These are phyloP conservation scores for Magnaporthales sp. DNA, from an alignment of 2,329 filamentous ascomycete species.

Conservation along the genomic window DNA sequence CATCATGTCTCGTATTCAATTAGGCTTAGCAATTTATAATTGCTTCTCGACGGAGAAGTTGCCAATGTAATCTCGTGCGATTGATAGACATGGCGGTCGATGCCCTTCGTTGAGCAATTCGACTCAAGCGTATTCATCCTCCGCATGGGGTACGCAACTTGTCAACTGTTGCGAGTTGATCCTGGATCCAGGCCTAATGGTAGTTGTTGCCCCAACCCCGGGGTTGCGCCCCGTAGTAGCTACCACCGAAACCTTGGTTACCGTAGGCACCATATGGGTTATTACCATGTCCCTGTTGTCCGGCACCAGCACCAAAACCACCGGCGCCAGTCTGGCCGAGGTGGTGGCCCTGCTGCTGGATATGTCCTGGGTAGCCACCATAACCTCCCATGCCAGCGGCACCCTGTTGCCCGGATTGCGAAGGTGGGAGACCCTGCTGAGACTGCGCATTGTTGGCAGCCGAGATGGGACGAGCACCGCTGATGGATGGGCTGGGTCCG, in stretches of 20 bases:
- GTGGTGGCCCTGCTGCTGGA: constrained; percentile 35
- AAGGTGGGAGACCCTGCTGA: constrained; percentile 45
- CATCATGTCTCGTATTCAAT: constrained; percentile 1
- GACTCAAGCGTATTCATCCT: neutral
- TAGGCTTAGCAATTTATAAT: neutral
- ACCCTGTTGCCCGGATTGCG: constrained; percentile 41
- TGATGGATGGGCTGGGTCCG: constrained; percentile 48
- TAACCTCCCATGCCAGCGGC: constrained; percentile 39
- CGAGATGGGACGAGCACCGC: constrained; percentile 47
- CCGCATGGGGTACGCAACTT: neutral
- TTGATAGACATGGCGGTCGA: neutral
- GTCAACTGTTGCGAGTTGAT: neutral
- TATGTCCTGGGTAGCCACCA: constrained; percentile 45
- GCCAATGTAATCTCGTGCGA: neutral
- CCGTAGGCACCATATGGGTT: constrained; percentile 43
- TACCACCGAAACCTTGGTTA: constrained; percentile 37
- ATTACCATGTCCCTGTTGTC: constrained; percentile 43
- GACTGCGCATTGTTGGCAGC: constrained; percentile 44
- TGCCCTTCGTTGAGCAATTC: neutral
- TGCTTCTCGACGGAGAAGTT: neutral
- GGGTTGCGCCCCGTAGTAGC: constrained; percentile 39
- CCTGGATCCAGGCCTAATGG: constrained; percentile 16
- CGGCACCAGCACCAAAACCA: constrained; percentile 45
- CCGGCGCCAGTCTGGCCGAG: constrained; percentile 33
- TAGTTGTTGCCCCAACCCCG: constrained; percentile 55